Evolutionary conservation across 306 rosid genomes (phyloP).

Genomic region (Luffa acutangula): DNA sequence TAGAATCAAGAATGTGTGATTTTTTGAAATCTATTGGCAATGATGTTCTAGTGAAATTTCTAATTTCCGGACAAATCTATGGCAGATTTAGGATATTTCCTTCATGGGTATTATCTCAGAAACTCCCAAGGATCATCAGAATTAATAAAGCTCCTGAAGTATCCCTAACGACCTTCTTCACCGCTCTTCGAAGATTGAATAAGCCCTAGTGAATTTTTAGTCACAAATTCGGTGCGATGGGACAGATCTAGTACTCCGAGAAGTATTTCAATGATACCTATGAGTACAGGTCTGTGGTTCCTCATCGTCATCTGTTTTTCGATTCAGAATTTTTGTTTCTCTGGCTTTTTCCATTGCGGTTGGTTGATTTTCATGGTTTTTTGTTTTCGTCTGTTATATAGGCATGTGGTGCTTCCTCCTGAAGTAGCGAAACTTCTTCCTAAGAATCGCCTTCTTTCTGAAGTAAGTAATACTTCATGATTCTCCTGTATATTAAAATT

Average conservation of each 20-base stretch:
- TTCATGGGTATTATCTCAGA: constrained; percentile 91
- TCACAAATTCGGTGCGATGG: too few species aligned
- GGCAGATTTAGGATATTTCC: constrained; percentile 91
- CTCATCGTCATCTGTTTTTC: not conserved
- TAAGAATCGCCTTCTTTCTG: too few species aligned
- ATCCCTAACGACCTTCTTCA: constrained; percentile 61
- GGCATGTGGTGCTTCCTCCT: constrained; percentile 91
- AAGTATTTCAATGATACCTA: constrained; percentile 76
- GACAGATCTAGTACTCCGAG: too few species aligned
- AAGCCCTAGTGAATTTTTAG: too few species aligned
- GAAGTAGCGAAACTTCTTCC: constrained; percentile 87
- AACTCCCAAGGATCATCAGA: constrained; percentile 70
- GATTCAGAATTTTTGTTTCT: not conserved
- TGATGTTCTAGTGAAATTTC: not conserved
- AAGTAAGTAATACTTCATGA: too few species aligned
- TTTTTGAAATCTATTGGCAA: too few species aligned
- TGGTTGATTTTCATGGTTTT: not conserved
- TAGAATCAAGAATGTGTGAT: too few species aligned
- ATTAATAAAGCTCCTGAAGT: constrained; percentile 76
- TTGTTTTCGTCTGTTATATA: constrained; percentile 3
- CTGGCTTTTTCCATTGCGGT: not conserved
- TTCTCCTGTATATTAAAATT: too few species aligned
- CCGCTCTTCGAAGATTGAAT: too few species aligned
- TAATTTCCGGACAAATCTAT: not conserved
- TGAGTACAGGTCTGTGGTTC: constrained; percentile 58